A percentile compares a stretch with the other conserved stretches of the same genome.
Evolutionary conservation across 805 yeast genomes (phyloP).

Genomic region (Ogataea neopini): DNA sequence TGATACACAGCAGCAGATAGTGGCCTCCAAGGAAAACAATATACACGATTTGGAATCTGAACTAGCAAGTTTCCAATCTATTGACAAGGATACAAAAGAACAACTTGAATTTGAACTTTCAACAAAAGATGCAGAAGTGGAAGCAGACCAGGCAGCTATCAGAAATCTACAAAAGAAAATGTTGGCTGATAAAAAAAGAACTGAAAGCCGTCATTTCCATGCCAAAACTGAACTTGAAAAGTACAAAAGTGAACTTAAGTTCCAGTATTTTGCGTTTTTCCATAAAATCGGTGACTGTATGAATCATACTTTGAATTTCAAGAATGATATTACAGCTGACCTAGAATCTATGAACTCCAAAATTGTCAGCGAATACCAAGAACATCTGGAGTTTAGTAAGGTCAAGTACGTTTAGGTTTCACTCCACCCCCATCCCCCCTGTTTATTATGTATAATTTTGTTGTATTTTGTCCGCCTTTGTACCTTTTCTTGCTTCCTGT

Average conservation of each 20-base stretch:
- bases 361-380: slow-evolving; percentile 40
- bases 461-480: slow-evolving; percentile 2
- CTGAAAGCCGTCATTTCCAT: slow-evolving; percentile 21
- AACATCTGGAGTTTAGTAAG: slow-evolving; percentile 22
- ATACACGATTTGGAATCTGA: slow-evolving; percentile 59
- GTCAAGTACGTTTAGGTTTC: slow-evolving; percentile 13
- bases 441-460: slow-evolving; percentile 7
- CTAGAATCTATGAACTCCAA: slow-evolving; percentile 56
- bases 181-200: slow-evolving; percentile 20
- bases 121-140: slow-evolving; percentile 23
- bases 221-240: slow-evolving; percentile 22
- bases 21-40: slow-evolving; percentile 56
- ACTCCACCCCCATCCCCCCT: not conserved
- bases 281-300: slow-evolving; percentile 58
- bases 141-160: slow-evolving; percentile 19
- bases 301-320: slow-evolving; percentile 61
- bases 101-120: slow-evolving; percentile 21
- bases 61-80: slow-evolving; percentile 32
- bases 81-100: slow-evolving; percentile 21
- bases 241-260: slow-evolving; percentile 18
- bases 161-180: slow-evolving; percentile 20
- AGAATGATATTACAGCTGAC: slow-evolving; percentile 63
- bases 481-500: slow-evolving; percentile 5
- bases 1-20: slow-evolving; percentile 55
- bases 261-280: slow-evolving; percentile 40